These are phyloP conservation scores for Anthoceros angustus DNA, from an alignment of 225 moss, liverwort and hornwort genomes.

Conservation along the genomic window DNA sequence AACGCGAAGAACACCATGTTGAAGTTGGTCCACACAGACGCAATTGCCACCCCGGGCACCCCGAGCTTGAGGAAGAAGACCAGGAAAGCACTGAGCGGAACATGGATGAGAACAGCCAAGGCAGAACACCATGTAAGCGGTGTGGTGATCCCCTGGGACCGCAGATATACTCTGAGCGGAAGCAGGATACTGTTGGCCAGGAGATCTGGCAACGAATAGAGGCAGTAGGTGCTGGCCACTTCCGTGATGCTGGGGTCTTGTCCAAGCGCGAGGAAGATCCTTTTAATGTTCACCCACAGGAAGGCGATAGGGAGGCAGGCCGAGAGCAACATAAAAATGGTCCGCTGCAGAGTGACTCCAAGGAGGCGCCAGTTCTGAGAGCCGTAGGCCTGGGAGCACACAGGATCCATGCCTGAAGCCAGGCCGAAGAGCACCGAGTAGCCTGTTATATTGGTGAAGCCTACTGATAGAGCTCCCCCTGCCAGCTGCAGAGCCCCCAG, in stretches of 20 bases:
- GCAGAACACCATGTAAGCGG: conserved; percentile 74
- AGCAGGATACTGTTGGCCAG: conserved; percentile 60
- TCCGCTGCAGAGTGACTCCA: conserved; percentile 73
- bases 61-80: conserved; percentile 39
- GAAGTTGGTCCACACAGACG: conserved; percentile 78
- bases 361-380: conserved; percentile 62
- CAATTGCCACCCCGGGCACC: conserved; percentile 66
- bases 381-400: conserved; percentile 85
- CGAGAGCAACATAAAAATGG: conserved; percentile 44
- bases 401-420: conserved; percentile 88
- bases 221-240: conserved; percentile 66
- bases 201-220: conserved; percentile 75
- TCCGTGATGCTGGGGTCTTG: conserved; percentile 62
- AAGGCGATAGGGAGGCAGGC: conserved; percentile 62
- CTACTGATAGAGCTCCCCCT: conserved; percentile 78
- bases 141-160: conserved; percentile 54
- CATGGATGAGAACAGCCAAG: conserved; percentile 47
- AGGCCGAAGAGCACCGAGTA: conserved; percentile 82
- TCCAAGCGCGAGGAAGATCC: conserved; percentile 49
- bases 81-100: conserved; percentile 64
- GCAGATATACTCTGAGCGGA: conserved; percentile 73
- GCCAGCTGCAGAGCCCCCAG: conserved; percentile 66
- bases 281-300: conserved; percentile 54
- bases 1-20: conserved; percentile 68
- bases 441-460: conserved; percentile 93